phyloP scores from a whole-genome alignment of 2,329 filamentous ascomycete genomes.

The Ceratocystis harringtonii region DNA sequence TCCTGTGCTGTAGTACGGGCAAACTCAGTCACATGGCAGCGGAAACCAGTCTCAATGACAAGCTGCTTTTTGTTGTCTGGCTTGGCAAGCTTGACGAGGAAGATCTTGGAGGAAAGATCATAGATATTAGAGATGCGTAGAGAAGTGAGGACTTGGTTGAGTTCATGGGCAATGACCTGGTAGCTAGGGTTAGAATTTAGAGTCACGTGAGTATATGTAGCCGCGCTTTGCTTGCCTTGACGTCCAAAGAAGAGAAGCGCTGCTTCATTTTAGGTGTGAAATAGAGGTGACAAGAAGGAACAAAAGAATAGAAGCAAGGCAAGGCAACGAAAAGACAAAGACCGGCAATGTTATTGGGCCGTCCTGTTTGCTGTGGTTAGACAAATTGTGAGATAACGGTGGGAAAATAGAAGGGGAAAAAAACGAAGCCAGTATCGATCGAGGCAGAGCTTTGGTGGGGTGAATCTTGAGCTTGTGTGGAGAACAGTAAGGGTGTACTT shows the following conservation, averaged over 20 bases:
- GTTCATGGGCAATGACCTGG: constrained; percentile 87
- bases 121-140: constrained; percentile 88
- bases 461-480: constrained; percentile 2
- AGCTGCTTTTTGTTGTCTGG: constrained; percentile 80
- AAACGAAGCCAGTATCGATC: neutral
- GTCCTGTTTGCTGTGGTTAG: neutral
- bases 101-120: constrained; percentile 87
- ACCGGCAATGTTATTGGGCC: no score
- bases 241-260: constrained; percentile 63
- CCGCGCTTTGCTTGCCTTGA: constrained; percentile 37
- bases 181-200: constrained; percentile 10
- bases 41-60: constrained; percentile 86
- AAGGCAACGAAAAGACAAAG: neutral
- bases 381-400: neutral
- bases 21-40: constrained; percentile 86
- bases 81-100: constrained; percentile 88
- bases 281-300: neutral
- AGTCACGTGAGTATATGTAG: neutral
- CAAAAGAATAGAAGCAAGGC: neutral
- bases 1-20: constrained; percentile 69
- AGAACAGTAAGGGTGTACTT: neutral
- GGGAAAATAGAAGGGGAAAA: neutral
- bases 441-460: neutral
- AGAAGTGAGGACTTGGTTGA: constrained; percentile 58
- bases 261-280: constrained; percentile 50